Percentiles rank a stretch among this genome's conserved stretches.
Conservation (phyloP, 305 asterid genomes). For the Ilex paraguariensis region DNA sequence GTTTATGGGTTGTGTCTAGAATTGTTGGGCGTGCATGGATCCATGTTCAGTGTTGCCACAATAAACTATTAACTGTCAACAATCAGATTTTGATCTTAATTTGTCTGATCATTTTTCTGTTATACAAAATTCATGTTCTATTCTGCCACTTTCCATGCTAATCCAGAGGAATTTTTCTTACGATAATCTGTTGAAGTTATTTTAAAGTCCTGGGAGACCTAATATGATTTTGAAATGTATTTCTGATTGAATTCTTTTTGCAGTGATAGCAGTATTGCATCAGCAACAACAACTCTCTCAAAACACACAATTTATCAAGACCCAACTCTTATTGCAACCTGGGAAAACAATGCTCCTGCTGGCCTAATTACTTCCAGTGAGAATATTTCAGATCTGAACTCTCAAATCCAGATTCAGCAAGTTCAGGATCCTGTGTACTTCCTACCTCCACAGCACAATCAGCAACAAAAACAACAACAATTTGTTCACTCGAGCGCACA, state of each 20-base stretch:
- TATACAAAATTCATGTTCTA: too few relatives aligned
- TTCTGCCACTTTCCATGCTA: too few relatives aligned
- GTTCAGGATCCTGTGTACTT: slow-evolving; percentile 21
- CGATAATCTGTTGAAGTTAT: too few relatives aligned
- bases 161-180: too few relatives aligned
- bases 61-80: too few relatives aligned
- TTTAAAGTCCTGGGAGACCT: too few relatives aligned
- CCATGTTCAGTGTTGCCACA: too few relatives aligned
- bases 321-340: slow-evolving; percentile 14
- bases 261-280: slow-evolving; percentile 65
- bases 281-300: slow-evolving; percentile 47
- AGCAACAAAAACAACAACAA: slow-evolving; percentile 38
- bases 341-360: slow-evolving; percentile 26
- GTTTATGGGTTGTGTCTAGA: too few relatives aligned
- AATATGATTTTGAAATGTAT: too few relatives aligned
- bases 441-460: slow-evolving; percentile 14
- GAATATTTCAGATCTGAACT: slow-evolving; percentile 21
- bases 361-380: slow-evolving; percentile 16
- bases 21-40: too few relatives aligned
- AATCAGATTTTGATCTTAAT: neutral
- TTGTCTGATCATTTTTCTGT: neutral
- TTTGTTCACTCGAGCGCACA: slow-evolving; percentile 35
- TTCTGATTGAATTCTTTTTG: slow-evolving; percentile 3
- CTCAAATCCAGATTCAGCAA: slow-evolving; percentile 33
- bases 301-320: slow-evolving; percentile 48